phyloP scores from a whole-genome alignment of 257 asterid species.

The Ocimum tenuiflorum region DNA sequence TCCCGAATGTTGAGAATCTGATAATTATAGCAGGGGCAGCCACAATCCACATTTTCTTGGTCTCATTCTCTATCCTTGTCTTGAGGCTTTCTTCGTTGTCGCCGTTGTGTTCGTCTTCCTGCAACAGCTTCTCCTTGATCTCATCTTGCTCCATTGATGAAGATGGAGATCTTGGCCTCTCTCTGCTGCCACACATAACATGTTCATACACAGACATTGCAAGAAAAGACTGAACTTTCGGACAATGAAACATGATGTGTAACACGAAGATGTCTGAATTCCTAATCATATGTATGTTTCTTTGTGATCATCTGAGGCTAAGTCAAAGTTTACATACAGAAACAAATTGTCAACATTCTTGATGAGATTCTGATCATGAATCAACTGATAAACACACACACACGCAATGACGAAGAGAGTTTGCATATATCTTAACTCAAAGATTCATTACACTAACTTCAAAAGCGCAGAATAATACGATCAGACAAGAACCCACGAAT shows the following conservation, averaged over 20 bases:
- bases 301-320: no score
- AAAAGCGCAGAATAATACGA: not conserved
- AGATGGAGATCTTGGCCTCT: not conserved
- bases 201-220: not conserved
- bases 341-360: not conserved
- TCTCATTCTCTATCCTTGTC: conserved; percentile 37
- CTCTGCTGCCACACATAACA: not conserved
- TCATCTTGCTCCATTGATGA: conserved; percentile 18
- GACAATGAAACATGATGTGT: not conserved
- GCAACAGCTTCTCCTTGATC: conserved; percentile 13
- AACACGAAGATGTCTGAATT: no score
- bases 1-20: conserved; percentile 34
- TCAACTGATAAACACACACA: not conserved
- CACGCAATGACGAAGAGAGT: not conserved
- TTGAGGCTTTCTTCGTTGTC: conserved; percentile 9
- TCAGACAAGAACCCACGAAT: not conserved
- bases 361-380: not conserved
- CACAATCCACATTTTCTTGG: conserved; percentile 48
- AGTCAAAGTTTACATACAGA: no score
- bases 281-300: no score
- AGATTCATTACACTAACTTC: not conserved
- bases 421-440: not conserved
- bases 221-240: not conserved
- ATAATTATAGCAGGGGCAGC: conserved; percentile 50
- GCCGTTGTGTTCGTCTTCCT: not conserved